phyloP scores from a whole-genome alignment of 225 moss, liverwort and hornwort species.

The Takakia lepidozioides region DNA sequence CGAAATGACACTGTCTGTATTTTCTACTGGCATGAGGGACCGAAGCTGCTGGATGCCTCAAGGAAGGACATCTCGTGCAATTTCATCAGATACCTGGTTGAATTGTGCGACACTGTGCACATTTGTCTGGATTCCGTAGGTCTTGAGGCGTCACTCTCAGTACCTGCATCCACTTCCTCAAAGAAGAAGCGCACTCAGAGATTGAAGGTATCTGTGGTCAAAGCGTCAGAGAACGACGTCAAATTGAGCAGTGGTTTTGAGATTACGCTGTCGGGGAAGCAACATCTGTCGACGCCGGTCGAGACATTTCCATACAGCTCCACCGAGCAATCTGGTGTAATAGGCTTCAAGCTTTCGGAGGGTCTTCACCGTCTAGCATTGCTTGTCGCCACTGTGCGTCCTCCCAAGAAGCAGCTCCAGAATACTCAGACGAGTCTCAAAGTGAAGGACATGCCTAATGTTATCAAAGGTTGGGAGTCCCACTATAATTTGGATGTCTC shows the following conservation, averaged over 20 bases:
- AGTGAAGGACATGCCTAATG: background rate
- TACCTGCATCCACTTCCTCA: conserved; percentile 3
- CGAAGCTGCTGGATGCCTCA: conserved; percentile 21
- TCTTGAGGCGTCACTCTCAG: conserved; percentile 6
- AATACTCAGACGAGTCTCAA: background rate
- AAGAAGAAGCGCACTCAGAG: conserved; percentile 34
- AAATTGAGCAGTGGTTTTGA: conserved; percentile 15
- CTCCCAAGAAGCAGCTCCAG: background rate
- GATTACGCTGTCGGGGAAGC: background rate
- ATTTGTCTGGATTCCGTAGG: conserved; percentile 33
- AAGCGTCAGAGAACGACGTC: conserved; percentile 31
- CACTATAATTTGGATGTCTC: conserved; percentile 10
- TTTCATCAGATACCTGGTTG: conserved; percentile 48
- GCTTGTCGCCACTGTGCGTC: conserved; percentile 8
- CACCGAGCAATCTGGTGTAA: no score
- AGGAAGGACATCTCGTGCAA: conserved; percentile 57
- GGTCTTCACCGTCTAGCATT: conserved; percentile 16
- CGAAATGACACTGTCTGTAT: conserved; percentile 4
- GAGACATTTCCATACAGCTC: no score
- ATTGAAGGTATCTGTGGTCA: conserved; percentile 27
- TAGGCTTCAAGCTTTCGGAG: conserved; percentile 11
- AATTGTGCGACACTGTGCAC: conserved; percentile 34
- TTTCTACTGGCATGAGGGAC: conserved; percentile 50
- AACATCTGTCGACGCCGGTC: no score
- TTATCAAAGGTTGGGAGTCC: conserved; percentile 1